Conservation (phyloP, 2,329 filamentous ascomycete genomes). For the Penicillium sp. region DNA sequence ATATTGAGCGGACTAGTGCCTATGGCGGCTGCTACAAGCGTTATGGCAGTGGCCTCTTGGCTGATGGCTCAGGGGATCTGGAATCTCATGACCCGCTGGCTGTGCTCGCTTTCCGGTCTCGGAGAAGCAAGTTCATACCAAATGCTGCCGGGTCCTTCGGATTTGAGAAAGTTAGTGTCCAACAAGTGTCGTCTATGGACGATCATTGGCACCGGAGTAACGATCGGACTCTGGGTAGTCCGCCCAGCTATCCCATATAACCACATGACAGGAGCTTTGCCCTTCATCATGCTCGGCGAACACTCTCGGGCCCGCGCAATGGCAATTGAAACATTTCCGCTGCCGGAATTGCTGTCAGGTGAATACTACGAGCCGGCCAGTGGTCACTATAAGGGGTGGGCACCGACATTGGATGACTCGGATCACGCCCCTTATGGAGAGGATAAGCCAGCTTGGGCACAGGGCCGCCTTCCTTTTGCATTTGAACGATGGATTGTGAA, state of each 20-base stretch:
- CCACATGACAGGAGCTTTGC: constrained; percentile 31
- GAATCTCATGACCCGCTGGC: constrained; percentile 22
- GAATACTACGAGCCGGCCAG: constrained; percentile 23
- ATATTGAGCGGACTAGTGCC: constrained; percentile 30
- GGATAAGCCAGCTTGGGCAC: constrained; percentile 24
- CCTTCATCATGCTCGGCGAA: constrained; percentile 23
- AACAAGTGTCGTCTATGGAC: constrained; percentile 19
- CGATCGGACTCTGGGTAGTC: constrained; percentile 21
- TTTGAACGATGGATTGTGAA: constrained; percentile 26
- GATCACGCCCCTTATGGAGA: constrained; percentile 9
- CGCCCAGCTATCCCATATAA: constrained; percentile 29
- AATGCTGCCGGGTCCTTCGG: constrained; percentile 14
- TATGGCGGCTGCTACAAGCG: constrained; percentile 19
- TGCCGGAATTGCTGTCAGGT: constrained; percentile 22
- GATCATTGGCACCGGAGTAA: constrained; percentile 10
- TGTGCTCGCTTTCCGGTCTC: constrained; percentile 20
- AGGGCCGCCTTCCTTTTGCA: constrained; percentile 23
- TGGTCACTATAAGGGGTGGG: constrained; percentile 32
- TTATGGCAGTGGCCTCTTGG: constrained; percentile 21
- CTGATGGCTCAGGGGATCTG: constrained; percentile 24
- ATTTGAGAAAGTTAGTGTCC: constrained; percentile 9
- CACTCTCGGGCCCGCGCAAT: constrained; percentile 7
- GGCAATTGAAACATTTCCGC: constrained; percentile 23
- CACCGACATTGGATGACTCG: constrained; percentile 18
- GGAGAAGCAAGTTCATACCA: constrained; percentile 12